Evolutionary conservation across 495 filamentous ascomycete genomes (phyloP).

Genomic region (Penicillium psychrofluorescens): DNA sequence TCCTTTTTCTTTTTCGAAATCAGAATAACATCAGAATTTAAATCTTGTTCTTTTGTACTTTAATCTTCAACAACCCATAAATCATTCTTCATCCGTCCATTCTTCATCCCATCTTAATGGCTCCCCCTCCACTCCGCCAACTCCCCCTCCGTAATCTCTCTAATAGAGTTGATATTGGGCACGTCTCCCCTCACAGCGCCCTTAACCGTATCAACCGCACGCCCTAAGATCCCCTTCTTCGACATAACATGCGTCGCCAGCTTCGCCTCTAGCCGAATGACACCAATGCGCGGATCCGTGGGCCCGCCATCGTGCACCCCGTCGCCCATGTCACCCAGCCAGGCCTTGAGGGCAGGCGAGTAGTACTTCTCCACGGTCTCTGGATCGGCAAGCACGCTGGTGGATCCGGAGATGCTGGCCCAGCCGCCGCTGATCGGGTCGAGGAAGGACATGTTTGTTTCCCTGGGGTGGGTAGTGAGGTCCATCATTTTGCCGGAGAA

Average conservation of each 20-base stretch:
- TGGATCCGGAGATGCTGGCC: constrained; percentile 75
- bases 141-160: constrained; percentile 67
- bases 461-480: constrained; percentile 56
- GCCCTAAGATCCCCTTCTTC: constrained; percentile 41
- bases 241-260: constrained; percentile 40
- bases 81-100: no score
- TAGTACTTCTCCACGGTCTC: constrained; percentile 69
- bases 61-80: no score
- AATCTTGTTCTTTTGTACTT: neutral
- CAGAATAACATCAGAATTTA: no score
- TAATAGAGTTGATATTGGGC: constrained; percentile 68
- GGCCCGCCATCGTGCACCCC: constrained; percentile 78
- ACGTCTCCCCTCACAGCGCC: constrained; percentile 64
- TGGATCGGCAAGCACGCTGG: constrained; percentile 60
- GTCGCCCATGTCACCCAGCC: constrained; percentile 88
- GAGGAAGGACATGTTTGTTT: constrained; percentile 83
- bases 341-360: constrained; percentile 66
- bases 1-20: no score
- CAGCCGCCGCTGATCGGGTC: constrained; percentile 60
- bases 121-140: constrained; percentile 37
- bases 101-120: no score
- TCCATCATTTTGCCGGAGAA: constrained; percentile 90
- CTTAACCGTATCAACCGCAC: constrained; percentile 66
- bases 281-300: constrained; percentile 69
- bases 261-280: constrained; percentile 40